Evolutionary conservation across 805 yeast species (phyloP).

Genomic region (Brettanomyces bruxellensis): DNA sequence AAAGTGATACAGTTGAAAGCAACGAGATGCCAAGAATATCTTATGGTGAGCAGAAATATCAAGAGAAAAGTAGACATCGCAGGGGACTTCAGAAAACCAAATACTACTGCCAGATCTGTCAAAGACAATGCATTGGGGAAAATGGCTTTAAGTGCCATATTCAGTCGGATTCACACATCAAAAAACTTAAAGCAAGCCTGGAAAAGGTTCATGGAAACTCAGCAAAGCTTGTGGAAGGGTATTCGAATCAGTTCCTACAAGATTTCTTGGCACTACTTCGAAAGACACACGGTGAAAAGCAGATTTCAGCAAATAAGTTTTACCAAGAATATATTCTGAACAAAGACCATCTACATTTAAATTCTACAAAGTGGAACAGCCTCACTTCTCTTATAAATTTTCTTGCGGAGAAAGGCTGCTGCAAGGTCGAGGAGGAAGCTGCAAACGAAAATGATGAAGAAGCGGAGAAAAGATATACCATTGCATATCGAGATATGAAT

Average conservation of each 20-base stretch:
- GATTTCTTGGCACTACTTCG: slow-evolving; percentile 59
- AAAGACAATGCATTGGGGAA: slow-evolving; percentile 90
- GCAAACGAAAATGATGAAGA: slow-evolving; percentile 24
- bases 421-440: slow-evolving; percentile 38
- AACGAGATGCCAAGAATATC: neutral
- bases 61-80: slow-evolving; percentile 13
- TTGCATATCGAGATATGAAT: neutral
- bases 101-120: slow-evolving; percentile 87
- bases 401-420: slow-evolving; percentile 47
- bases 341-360: slow-evolving; percentile 81
- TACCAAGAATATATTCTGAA: slow-evolving; percentile 86
- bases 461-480: slow-evolving; percentile 18
- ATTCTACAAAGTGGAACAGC: slow-evolving; percentile 74
- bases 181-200: slow-evolving; percentile 38
- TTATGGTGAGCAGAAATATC: neutral
- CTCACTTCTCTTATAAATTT: slow-evolving; percentile 59
- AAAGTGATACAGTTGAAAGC: neutral
- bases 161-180: slow-evolving; percentile 69
- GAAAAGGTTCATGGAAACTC: slow-evolving; percentile 32
- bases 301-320: slow-evolving; percentile 70
- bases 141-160: slow-evolving; percentile 91
- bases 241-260: slow-evolving; percentile 46
- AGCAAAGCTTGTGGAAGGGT: slow-evolving; percentile 37
- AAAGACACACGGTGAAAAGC: slow-evolving; percentile 72
- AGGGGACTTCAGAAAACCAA: slow-evolving; percentile 80